A percentile compares a stretch with the other conserved stretches of the same genome.
phyloP scores from a whole-genome alignment of 225 moss, liverwort and hornwort species.

The Antitrichia curtipendula region DNA sequence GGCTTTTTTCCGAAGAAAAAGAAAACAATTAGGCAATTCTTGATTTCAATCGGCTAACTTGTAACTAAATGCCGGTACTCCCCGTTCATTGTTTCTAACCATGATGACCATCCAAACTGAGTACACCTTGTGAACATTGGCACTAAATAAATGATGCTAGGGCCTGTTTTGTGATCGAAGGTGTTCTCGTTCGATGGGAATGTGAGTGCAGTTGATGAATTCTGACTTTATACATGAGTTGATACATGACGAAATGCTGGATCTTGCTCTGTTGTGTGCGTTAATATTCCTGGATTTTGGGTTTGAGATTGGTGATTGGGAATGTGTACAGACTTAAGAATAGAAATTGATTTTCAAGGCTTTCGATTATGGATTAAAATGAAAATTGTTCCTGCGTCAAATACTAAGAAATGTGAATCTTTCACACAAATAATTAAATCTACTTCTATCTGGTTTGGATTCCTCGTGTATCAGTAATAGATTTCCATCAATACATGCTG shows the following conservation, averaged over 20 bases:
- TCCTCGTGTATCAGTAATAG: too few species aligned
- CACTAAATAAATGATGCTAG: neutral
- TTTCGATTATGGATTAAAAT: neutral
- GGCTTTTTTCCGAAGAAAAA: too few species aligned
- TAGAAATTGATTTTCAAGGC: neutral
- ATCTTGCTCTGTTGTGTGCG: neutral
- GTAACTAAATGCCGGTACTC: too few species aligned
- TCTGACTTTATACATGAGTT: too few species aligned
- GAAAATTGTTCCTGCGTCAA: too few species aligned
- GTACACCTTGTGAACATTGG: neutral
- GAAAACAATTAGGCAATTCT: too few species aligned
- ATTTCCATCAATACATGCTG: neutral
- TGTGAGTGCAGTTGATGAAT: neutral
- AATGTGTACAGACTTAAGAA: neutral
- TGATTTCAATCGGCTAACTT: too few species aligned
- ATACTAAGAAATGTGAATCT: neutral
- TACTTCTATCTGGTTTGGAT: neutral
- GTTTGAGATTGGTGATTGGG: neutral
- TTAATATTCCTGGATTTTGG: neutral
- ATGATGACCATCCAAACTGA: neutral
- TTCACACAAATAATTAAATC: neutral
- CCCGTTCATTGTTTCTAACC: too few species aligned
- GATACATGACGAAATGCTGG: neutral
- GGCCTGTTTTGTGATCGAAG: neutral
- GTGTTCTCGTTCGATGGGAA: neutral